Evolutionary conservation across 345 rosid genomes (phyloP), one percentile per base, ranked within the genome.

Genomic region (Chamaenerion angustifolium): DNA sequence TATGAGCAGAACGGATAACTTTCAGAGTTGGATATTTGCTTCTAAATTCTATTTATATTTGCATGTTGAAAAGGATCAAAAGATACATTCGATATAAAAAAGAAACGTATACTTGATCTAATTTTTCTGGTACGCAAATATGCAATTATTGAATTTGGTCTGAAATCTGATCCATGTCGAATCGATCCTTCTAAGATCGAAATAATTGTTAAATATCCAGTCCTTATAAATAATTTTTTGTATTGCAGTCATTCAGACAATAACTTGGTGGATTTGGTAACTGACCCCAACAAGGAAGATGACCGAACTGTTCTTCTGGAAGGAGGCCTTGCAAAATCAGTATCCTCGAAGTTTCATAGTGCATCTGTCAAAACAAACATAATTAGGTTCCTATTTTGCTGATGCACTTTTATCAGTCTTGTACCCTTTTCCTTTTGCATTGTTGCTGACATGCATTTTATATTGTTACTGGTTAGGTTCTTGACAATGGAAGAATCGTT

Each of bases 401-500:
- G 45, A 18, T 50, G 40, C 51, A 42, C 16, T 56, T 13, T 42
- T 15, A 4, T 55, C 37, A 16, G 16, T 55, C 42, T 23, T 53
- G 42, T 55, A 40, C 4, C 16, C 18, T 25, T 47, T 25, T 17
- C 51, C 45, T 31, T 57, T 47, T 8, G 12, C 40, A 42, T 41
- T 15, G 47, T 56, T 13, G 25, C 52, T 42, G 6, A 50, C 43
- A 62, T 56, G 64, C 31, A 65, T 49, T 61, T 42, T 56, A 42
- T 18, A 27, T 49, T 53, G 56, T 45, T 57, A 43, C 8, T 58
- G 56, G 54, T 49, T 49, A 92, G 98, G 80, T 92, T 92, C 62
- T 66, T 87, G 75, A 71, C 81, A 37, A 76, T 92, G 96, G 98
- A 92, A 15, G 95, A 87, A 40, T 59, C 90, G 45, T 88, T 92